Evolutionary conservation across 108 stramenopile genomes (phyloP), one percentile per base, ranked within the genome.

Genomic region (Cylindrotheca closterium): DNA sequence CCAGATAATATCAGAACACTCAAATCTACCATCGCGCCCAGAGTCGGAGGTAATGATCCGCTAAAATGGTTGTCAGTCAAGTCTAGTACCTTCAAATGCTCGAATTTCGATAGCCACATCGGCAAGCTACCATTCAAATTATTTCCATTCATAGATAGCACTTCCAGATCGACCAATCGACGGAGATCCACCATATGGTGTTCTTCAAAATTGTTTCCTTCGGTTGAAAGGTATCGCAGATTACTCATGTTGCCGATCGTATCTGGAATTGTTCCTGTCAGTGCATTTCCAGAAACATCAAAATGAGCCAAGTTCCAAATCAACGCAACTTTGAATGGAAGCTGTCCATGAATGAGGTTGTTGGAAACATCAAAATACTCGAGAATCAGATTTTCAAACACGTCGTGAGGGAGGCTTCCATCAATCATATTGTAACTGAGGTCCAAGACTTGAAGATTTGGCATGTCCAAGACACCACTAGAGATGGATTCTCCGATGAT

Each of bases 111-210:
- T n/a, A 82, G 27, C 67, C 71, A 63, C 2, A 47, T 60, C 12
- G 77, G 74, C 30, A 75, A 67, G 4, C 22, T 12, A 1, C 77
- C 75, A 12, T 49, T 82, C 51, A 82, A 51, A 18, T 71, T 58
- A 8, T 59, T 63, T 4, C 45, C 25, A 26, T 71, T 65, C 61
- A 82, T 34, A 22, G 74, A 75, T 31, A 82, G 54, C 21, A 71
- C 59, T 28, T 31, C 18, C 69, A 82, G 27, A 3, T 58, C 71
- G n/a, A 59, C 73, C 51, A 82, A 47, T 3, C 31, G 22, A 24
- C 51, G 37, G 32, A 60, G 50, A 25, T 69, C 70, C n/a, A 71
- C 18, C 7, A 46, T 30, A 0, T n/a, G 30, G 29, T 59, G 47
- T 1, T 45, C 3, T 31, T 7, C 29, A 58, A 55, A 67, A 21